phyloP scores from a whole-genome alignment of 1,139 yeast genomes.

The Magnusiomyces fungicola region DNA sequence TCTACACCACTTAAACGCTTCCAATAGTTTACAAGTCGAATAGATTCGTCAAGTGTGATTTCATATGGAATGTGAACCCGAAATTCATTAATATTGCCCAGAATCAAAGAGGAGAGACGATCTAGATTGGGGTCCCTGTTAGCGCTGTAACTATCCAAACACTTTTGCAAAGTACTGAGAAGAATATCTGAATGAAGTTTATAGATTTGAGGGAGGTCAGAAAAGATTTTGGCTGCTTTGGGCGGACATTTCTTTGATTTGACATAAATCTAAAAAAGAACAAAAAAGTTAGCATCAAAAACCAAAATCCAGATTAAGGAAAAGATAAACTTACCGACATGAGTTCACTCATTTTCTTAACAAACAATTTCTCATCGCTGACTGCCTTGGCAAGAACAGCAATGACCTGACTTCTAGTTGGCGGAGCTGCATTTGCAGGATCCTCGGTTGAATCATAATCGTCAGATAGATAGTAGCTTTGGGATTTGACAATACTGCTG shows the following conservation, averaged over 20 bases:
- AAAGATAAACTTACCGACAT: slow-evolving; percentile 7
- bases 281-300: background rate
- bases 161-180: slow-evolving; percentile 17
- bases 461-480: no score
- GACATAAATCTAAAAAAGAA: slow-evolving; percentile 18
- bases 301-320: background rate
- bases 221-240: slow-evolving; percentile 20
- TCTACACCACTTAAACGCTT: slow-evolving; percentile 13
- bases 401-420: slow-evolving; percentile 5
- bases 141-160: slow-evolving; percentile 14
- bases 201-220: slow-evolving; percentile 21
- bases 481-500: no score
- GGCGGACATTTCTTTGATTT: slow-evolving; percentile 15
- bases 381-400: slow-evolving; percentile 18
- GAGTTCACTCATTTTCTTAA: slow-evolving; percentile 21
- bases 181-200: slow-evolving; percentile 21
- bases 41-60: slow-evolving; percentile 13
- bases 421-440: no score
- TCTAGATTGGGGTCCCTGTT: slow-evolving; percentile 14
- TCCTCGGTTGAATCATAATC: slow-evolving; percentile 6
- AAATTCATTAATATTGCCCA: slow-evolving; percentile 16
- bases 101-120: slow-evolving; percentile 14
- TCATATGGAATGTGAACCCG: slow-evolving; percentile 17
- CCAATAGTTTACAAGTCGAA: slow-evolving; percentile 13
- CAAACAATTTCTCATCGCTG: slow-evolving; percentile 20